Base-by-base conservation (phyloP, 371 early-diverging fungal species). In the Smittium culicis region DNA sequence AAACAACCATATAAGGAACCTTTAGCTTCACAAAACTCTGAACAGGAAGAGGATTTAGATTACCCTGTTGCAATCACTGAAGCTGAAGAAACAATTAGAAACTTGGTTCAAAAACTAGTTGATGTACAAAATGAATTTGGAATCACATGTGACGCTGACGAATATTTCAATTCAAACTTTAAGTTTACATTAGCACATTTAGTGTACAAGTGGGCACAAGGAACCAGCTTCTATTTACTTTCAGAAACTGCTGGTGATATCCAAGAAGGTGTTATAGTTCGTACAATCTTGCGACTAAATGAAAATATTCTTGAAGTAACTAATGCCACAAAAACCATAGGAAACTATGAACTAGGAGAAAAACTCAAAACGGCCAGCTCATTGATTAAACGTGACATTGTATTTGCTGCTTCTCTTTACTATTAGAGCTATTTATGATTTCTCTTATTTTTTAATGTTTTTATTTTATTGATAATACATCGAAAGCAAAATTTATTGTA, bases 181-280 rank as follows among this genome's bases (percentile, higher is more conserved):
- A 54, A 86, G 62, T 91, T 92, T 78, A 93, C 91, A 1, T 75
- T 99, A 66, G 93, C 96, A 45, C 98, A 99, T 77, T 95, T 94
- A 14, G 98, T 97, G 0, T 94, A 95, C 75, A 92, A 94, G 79
- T 99, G 99, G 99, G 98, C 98, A 1, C 79, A 86, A 31, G 98
- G 98, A 29, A 79, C 90, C 82, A 83, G 91, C 11, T 99, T 99
- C 80, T 87, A 88, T 69, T 85, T 91, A 66, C 95, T 99, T 72
- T 95, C 94, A 1, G 85, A 88, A 35, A 81, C 92, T 35, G 97
- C 99, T 0, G 57, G 57, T 20, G 93, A 92, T 70, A 91, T 96
- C 1, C 85, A 96, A 73, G 99, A 98, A 84, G 96, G 88, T 1
- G 89, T 92, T 16, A 96, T 99, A 72, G 99, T 99, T 1, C 83